Percentiles rank a stretch among this genome's conserved stretches.
Evolutionary conservation across 257 asterid species (phyloP).

Genomic region (Solanum virginianum): DNA sequence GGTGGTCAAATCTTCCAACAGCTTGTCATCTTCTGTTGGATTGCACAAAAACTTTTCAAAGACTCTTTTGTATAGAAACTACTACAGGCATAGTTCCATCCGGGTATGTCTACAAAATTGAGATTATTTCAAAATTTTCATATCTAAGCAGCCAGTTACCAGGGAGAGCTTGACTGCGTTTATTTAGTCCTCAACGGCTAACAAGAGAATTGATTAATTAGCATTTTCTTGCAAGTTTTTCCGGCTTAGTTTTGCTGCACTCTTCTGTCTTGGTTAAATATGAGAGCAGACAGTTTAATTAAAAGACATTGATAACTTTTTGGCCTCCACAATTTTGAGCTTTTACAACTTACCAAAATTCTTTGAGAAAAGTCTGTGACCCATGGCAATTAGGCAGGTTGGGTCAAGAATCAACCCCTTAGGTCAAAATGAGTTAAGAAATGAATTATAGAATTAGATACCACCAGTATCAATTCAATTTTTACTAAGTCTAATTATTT

Average conservation of each 20-base stretch:
- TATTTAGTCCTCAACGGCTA: not conserved
- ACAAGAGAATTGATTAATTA: not conserved
- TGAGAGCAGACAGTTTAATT: not conserved
- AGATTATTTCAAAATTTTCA: not conserved
- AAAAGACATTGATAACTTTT: not conserved
- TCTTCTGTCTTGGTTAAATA: not conserved
- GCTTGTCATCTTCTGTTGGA: conserved; percentile 11
- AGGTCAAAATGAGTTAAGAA: no score
- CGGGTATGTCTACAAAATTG: conserved; percentile 25
- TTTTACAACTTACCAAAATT: not conserved
- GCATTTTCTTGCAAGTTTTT: not conserved
- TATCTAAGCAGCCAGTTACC: not conserved
- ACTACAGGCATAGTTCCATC: conserved; percentile 19
- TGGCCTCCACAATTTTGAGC: not conserved
- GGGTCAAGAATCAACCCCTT: no score
- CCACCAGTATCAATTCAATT: no score
- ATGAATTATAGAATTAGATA: no score
- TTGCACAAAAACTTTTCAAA: conserved; percentile 6
- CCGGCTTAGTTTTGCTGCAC: not conserved
- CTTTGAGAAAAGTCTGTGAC: not conserved
- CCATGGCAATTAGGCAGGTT: no score
- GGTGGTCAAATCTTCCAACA: conserved; percentile 10
- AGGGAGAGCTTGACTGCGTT: not conserved
- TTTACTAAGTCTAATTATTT: no score
- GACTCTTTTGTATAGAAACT: not conserved